Percentiles rank a stretch among this genome's conserved stretches.
Conservation (phyloP, 768 basidiomycete species). For the Mycena epipterygia region DNA sequence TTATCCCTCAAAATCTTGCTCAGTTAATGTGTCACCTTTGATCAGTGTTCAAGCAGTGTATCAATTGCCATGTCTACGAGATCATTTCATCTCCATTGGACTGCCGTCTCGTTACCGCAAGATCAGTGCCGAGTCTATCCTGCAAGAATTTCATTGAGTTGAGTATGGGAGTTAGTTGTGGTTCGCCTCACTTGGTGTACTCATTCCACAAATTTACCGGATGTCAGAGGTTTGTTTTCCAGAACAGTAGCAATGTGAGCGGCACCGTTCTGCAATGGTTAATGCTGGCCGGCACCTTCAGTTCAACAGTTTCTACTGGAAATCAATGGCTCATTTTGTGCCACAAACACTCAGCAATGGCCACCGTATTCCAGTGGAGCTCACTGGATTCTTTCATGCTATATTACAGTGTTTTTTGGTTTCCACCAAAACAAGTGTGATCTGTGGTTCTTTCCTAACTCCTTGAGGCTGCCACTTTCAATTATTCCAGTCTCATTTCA, state of each 20-base stretch:
- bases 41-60: not conserved
- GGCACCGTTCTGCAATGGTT: no score
- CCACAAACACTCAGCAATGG: not conserved
- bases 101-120: no score
- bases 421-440: not conserved
- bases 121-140: no score
- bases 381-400: not conserved
- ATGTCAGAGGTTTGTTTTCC: not conserved
- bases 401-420: not conserved
- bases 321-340: conserved; percentile 1
- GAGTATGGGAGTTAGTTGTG: no score
- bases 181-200: no score
- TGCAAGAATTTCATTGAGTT: no score
- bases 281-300: no score
- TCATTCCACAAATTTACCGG: no score
- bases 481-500: not conserved
- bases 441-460: not conserved
- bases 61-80: not conserved
- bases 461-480: not conserved
- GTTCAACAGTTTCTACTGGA: no score
- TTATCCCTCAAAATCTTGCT: conserved; percentile 2
- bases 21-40: conserved; percentile 1
- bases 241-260: conserved; percentile 6
- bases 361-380: not conserved
- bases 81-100: conserved; percentile 5